Base-by-base conservation (phyloP, 805 yeast genomes). In the Yamadazyma insecticola region DNA sequence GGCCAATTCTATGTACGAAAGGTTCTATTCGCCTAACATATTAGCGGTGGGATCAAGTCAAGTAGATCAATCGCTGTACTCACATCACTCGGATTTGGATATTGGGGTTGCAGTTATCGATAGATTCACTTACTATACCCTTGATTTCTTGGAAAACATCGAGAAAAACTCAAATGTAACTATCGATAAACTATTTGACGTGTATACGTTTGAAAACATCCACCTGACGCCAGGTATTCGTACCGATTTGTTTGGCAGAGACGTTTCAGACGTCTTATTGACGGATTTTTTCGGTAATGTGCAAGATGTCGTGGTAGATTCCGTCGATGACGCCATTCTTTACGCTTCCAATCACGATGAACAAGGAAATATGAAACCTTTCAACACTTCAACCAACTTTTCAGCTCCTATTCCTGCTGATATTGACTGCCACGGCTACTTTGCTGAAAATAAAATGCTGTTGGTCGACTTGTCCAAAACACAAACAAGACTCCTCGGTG, bases 41-140 rank as follows among this genome's bases (percentile, higher is more conserved):
- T 59, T 92, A 31, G 86, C 96, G 1, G 94, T 90, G 21, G 99
- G 98, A 0, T 87, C 96, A 1, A 83, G 95, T 7, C 82, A 73
- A 43, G 41, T 86, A 6, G 95, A 82, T 33, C 96, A 92, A 58
- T 79, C 90, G 30, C 86, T 96, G 2, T 92, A 88, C 51, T 88
- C 97, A 2, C 97, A 92, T 50, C 96, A 87, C 55, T 86, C 97
- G 1, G 99, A 92, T 54, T 75, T 82, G 26, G 97, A 90, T 48
- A 77, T 92, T 29, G 99, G 99, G 6, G 97, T 92, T 30, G 97
- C 98, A 0, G 96, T 92, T 9, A 92, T 92, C 49, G 99, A 92
- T 56, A 68, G 98, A 47, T 92, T 92, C 63, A 92, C 99, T 0
- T 89, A 88, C 55, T 87, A 76, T 58, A 89, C 87, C 32, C 69